These are phyloP conservation scores for Spergularia azorica DNA, from an alignment of 179 eudicot genomes.

Conservation along the genomic window DNA sequence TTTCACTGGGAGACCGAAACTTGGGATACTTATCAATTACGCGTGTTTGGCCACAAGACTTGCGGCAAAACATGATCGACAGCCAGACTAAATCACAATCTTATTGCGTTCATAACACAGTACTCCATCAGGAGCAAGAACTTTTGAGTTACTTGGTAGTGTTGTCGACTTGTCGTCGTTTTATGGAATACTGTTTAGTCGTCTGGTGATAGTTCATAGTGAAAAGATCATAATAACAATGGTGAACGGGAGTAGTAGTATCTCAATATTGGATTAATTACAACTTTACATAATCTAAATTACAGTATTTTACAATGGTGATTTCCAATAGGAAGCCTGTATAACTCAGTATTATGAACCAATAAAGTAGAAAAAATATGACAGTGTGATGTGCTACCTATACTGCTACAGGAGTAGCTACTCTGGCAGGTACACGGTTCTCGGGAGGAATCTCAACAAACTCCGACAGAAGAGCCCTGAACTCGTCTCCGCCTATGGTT, in stretches of 20 bases:
- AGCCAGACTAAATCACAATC: too few relatives aligned
- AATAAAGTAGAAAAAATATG: background rate
- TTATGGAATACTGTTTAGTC: background rate
- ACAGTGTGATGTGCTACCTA: conserved; percentile 32
- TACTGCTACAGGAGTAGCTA: conserved; percentile 61
- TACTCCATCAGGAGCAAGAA: too few relatives aligned
- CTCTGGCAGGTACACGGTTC: conserved; percentile 60
- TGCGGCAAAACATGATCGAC: too few relatives aligned
- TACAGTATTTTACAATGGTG: conserved; percentile 20
- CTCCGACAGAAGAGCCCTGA: conserved; percentile 86
- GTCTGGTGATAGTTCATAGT: background rate
- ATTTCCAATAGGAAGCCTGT: conserved; percentile 16
- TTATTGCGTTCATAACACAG: too few relatives aligned
- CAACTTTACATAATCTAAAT: conserved; percentile 30
- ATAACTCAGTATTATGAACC: conserved; percentile 20
- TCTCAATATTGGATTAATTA: conserved; percentile 26
- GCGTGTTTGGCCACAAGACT: too few relatives aligned
- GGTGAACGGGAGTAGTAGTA: conserved; percentile 13
- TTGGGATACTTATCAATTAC: too few relatives aligned
- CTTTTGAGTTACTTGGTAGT: too few relatives aligned
- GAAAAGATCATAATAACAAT: background rate
- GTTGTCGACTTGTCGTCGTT: too few relatives aligned
- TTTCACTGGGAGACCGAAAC: too few relatives aligned
- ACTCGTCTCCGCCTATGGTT: conserved; percentile 91
- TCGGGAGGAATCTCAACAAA: conserved; percentile 83